A percentile compares a stretch with the other conserved stretches of the same genome.
phyloP scores from a whole-genome alignment of 2,329 filamentous ascomycete genomes.

The Botryotinia convoluta region DNA sequence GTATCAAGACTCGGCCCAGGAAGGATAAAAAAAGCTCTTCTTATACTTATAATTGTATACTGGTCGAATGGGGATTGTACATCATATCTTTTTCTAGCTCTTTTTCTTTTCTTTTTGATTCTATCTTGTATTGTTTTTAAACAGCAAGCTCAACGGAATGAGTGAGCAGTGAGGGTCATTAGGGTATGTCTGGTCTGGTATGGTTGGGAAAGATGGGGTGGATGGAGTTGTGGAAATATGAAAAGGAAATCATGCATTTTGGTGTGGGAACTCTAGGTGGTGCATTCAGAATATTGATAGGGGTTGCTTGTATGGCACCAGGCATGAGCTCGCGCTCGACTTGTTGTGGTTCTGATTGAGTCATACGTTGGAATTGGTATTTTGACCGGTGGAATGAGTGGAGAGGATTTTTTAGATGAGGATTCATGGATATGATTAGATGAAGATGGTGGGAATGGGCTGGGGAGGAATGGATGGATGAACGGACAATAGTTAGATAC shows the following conservation, averaged over 20 bases:
- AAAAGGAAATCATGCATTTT: slow-evolving; percentile 3
- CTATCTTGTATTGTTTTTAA: slow-evolving; percentile 16
- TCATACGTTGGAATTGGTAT: slow-evolving; percentile 13
- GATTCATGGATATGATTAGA: slow-evolving; percentile 12
- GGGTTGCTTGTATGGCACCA: background rate
- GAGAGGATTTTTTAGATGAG: slow-evolving; percentile 4
- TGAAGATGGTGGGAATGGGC: slow-evolving; percentile 7
- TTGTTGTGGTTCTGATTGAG: background rate
- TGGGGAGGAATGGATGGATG: background rate
- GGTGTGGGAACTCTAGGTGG: background rate
- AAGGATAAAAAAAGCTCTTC: slow-evolving; percentile 15
- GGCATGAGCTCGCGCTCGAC: slow-evolving; percentile 12
- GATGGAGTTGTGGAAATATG: slow-evolving; percentile 1
- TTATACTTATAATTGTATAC: slow-evolving; percentile 21
- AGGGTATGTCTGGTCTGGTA: background rate
- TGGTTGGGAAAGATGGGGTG: background rate
- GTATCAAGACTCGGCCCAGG: slow-evolving; percentile 1
- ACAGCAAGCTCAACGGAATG: background rate
- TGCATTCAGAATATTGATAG: background rate
- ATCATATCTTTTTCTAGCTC: slow-evolving; percentile 17
- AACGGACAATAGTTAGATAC: slow-evolving; percentile 12
- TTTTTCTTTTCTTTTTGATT: background rate
- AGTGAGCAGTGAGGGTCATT: background rate
- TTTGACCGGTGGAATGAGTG: background rate
- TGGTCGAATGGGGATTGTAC: slow-evolving; percentile 18